Evolutionary conservation across 768 basidiomycete genomes (phyloP), one percentile per base, ranked within the genome.

Genomic region (Scleroderma citrinum): DNA sequence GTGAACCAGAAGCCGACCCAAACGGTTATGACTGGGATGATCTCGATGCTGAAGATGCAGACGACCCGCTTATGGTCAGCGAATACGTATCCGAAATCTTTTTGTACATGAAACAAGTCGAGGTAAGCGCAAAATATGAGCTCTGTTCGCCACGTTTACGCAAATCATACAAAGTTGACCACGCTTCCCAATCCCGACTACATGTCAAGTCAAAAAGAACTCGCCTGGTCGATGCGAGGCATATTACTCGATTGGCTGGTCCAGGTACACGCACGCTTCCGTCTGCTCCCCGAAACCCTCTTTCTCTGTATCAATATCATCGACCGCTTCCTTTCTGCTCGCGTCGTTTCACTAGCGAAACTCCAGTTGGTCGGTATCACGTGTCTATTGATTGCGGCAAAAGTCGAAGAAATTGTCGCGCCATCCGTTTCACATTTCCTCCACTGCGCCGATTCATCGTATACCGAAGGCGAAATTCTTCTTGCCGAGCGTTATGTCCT

Each of bases 61-160:
- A 93, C 44, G 95, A 99, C 61, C 96, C 95, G 13, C 75, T 91
- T 52, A 97, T 97, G 94, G 94, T 96, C 56, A 87, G 85, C 70
- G 92, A 97, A 68, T 99, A 99, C 61, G 94, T 96, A 44, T 74
- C 74, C 21, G 96, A 98, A 50, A 93, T 98, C 53, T 94, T 93
- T 71, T 73, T 86, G 49, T 98, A 99, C 70, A 77, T 97, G 71
- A 88, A 85, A 63, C 70, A 79, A 52, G 74, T 84, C 51, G 92
- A 97, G 80, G 93, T 93, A 61, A 41, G 74, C 32, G 12, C 26
- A 43, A 35, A 11, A 8, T n/a, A 36, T 19, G n/a, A n/a, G n/a
- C n/a, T 44, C 24, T 12, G 24, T 8, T 43, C 13, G 16, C 16
- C 31, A 14, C n/a, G 24, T 66, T 29, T 12, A 11, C 34, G 5